A percentile compares a stretch with the other conserved stretches of the same genome.
Conservation (phyloP, 371 early-diverging fungal genomes). For the Rhizopus delemar region DNA sequence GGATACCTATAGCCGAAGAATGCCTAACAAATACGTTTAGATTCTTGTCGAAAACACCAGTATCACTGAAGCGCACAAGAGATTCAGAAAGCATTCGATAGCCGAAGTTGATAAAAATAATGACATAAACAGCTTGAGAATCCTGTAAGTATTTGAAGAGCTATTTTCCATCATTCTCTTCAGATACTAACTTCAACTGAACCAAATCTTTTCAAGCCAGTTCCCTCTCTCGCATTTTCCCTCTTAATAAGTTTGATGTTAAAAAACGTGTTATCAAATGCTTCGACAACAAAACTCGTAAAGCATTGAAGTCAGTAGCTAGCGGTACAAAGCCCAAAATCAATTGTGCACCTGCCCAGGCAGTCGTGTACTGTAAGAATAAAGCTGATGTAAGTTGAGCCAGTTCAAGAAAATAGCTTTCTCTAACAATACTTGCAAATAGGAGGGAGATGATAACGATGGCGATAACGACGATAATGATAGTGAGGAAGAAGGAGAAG, state of each 20-base stretch:
- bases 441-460: slow-evolving; percentile 6
- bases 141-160: slow-evolving; percentile 33
- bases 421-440: slow-evolving; percentile 18
- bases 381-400: slow-evolving; percentile 16
- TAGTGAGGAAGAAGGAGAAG: too few species aligned
- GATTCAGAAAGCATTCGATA: slow-evolving; percentile 13
- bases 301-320: slow-evolving; percentile 13
- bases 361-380: slow-evolving; percentile 21
- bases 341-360: slow-evolving; percentile 15
- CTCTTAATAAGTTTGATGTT: slow-evolving; percentile 15
- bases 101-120: slow-evolving; percentile 11
- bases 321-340: slow-evolving; percentile 7
- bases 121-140: slow-evolving; percentile 15
- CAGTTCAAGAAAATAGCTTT: slow-evolving; percentile 9
- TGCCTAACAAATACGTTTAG: slow-evolving; percentile 11
- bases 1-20: slow-evolving; percentile 14
- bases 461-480: slow-evolving; percentile 3
- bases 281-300: slow-evolving; percentile 9
- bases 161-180: slow-evolving; percentile 30
- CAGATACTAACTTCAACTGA: slow-evolving; percentile 10
- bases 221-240: slow-evolving; percentile 18
- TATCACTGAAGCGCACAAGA: slow-evolving; percentile 9
- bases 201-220: slow-evolving; percentile 14
- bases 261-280: slow-evolving; percentile 13
- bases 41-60: slow-evolving; percentile 14